phyloP scores from a whole-genome alignment of 148 eudicot genomes.

The Cornus controversa region DNA sequence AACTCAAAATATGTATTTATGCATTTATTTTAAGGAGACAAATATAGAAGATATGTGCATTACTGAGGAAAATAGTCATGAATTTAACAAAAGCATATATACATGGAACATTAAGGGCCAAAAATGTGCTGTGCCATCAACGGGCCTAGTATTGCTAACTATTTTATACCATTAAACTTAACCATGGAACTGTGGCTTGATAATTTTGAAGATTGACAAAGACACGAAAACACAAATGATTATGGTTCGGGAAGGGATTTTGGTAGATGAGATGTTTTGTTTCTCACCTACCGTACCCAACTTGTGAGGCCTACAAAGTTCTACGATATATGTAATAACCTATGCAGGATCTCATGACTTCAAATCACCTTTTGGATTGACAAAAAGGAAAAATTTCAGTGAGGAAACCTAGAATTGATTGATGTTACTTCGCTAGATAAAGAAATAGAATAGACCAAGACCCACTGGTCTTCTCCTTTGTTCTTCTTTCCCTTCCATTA shows the following conservation, averaged over 20 bases:
- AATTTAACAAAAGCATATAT: no score
- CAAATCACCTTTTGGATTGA: slow-evolving; percentile 4
- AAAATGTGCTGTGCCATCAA: no score
- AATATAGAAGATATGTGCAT: no score
- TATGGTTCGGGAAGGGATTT: background rate
- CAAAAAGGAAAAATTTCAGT: background rate
- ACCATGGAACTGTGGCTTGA: background rate
- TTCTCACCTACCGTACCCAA: slow-evolving; percentile 7
- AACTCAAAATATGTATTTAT: no score
- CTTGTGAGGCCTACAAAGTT: background rate
- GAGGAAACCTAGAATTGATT: slow-evolving; percentile 3
- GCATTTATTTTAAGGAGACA: no score
- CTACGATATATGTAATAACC: background rate
- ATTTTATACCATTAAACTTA: background rate
- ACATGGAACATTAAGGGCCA: no score
- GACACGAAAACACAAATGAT: background rate
- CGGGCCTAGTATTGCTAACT: no score
- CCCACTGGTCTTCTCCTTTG: background rate
- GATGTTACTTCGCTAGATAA: background rate
- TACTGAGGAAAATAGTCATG: no score
- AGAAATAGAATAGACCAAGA: background rate
- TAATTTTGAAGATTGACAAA: background rate
- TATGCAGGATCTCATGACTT: background rate
- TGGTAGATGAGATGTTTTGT: background rate
- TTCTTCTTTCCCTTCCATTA: no score